Base-by-base conservation (phyloP, 108 stramenopile genomes). In the Skeletonema menzelii region DNA sequence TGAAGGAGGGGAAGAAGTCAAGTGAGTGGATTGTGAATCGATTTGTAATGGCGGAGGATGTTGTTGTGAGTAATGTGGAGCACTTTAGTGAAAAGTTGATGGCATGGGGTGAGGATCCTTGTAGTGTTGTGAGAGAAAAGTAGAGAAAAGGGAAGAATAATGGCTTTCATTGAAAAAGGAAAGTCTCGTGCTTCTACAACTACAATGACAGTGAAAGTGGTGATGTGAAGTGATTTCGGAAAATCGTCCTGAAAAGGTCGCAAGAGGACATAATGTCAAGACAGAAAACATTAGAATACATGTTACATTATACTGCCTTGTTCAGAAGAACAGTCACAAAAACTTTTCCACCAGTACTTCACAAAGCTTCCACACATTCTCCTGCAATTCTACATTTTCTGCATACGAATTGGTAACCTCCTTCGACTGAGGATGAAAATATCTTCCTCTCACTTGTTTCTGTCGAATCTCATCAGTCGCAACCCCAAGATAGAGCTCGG, bases 391-490 rank as follows among this genome's bases (percentile, higher is more conserved):
- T 38, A 75, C 74, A 42, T 76, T 70, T 8, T 47, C 28, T 14
- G 82, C 74, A 37, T 69, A 32, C 4, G 70, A 70, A 68, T 87
- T 69, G 38, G 46, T 37, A n/a, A 80, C 62, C 42, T 79, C 73
- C 0, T 68, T 31, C 19, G 72, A 46, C 42, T 87, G 86, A 0
- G 87, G 87, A 70, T 88, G 87, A 70, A 65, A 88, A 59, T 88
- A 85, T 40, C 44, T 63, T 11, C 87, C 87, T 15, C 87, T 79
- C 35, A 87, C 70, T 56, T 80, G 38, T 8, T 85, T 67, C 14
- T 57, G 22, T 32, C 35, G 13, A 27, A 85, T 59, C 5, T 70
- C 59, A 19, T 73, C 66, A 0, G 49, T 66, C 20, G 70, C 72
- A 15, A 65, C 72, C 12, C 70, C 87, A 1, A 85, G 62, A 72